These are phyloP conservation scores for Hirschfeldia incana DNA, from an alignment of 345 rosid genomes.

Conservation along the genomic window DNA sequence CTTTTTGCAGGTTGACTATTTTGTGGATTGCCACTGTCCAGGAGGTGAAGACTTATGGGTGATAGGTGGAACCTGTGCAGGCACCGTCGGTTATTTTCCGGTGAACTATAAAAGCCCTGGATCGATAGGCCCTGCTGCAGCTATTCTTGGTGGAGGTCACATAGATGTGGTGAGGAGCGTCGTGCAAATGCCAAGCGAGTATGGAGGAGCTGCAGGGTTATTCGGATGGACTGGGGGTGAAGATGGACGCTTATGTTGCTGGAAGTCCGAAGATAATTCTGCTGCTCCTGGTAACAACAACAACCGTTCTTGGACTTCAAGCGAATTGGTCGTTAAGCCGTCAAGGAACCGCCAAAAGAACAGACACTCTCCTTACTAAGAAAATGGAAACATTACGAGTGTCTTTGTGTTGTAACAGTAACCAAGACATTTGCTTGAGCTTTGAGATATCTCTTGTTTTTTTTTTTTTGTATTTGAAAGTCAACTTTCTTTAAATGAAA, in stretches of 20 bases:
- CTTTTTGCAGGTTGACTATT: slow-evolving; percentile 76
- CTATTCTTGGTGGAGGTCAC: slow-evolving; percentile 86
- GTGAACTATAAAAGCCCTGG: slow-evolving; percentile 49
- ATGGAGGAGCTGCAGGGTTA: slow-evolving; percentile 48
- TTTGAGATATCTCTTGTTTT: background rate
- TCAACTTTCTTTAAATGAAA: background rate
- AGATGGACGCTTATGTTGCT: slow-evolving; percentile 91
- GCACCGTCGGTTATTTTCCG: slow-evolving; percentile 81
- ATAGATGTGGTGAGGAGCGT: slow-evolving; percentile 66
- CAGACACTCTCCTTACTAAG: slow-evolving; percentile 63
- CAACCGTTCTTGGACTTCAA: slow-evolving; percentile 71
- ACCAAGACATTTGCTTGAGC: background rate
- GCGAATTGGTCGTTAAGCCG: slow-evolving; percentile 51
- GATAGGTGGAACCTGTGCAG: slow-evolving; percentile 79
- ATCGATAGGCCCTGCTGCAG: slow-evolving; percentile 63
- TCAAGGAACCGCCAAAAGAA: slow-evolving; percentile 45
- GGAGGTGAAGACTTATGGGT: slow-evolving; percentile 80
- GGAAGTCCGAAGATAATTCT: slow-evolving; percentile 67
- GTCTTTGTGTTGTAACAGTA: slow-evolving; percentile 8
- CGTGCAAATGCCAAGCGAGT: slow-evolving; percentile 57
- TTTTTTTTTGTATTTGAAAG: background rate
- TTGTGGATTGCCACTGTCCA: slow-evolving; percentile 76
- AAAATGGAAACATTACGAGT: background rate
- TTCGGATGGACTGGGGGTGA: slow-evolving; percentile 97
- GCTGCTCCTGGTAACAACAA: slow-evolving; percentile 38